Evolutionary conservation across 352 stramenopile species (phyloP).

Genomic region (Globisporangium uncinulatum): DNA sequence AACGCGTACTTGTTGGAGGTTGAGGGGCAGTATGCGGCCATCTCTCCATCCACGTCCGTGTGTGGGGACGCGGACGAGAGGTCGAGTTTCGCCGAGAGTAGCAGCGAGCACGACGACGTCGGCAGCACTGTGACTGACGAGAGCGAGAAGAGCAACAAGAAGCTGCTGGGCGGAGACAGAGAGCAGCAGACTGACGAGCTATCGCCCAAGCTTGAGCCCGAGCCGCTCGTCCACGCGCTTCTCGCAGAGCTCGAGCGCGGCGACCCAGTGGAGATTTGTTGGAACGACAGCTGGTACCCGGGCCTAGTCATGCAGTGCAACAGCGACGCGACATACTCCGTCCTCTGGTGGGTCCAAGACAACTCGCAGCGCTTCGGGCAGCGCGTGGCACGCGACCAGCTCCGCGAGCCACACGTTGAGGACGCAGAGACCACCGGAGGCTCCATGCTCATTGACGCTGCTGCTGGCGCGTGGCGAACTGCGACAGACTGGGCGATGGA

Average conservation of each 20-base stretch:
- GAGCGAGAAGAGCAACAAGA: slow-evolving; percentile 5
- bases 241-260: slow-evolving; percentile 35
- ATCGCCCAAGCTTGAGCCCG: slow-evolving; percentile 2
- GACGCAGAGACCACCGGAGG: slow-evolving; percentile 15
- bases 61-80: slow-evolving; percentile 9
- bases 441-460: slow-evolving; percentile 46
- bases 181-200: background rate
- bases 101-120: background rate
- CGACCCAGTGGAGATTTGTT: slow-evolving; percentile 58
- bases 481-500: slow-evolving; percentile 38
- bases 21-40: slow-evolving; percentile 50
- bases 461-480: slow-evolving; percentile 41
- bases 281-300: slow-evolving; percentile 52
- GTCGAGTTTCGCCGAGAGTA: background rate
- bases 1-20: slow-evolving; percentile 44
- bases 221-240: background rate
- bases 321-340: slow-evolving; percentile 51
- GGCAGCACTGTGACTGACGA: background rate
- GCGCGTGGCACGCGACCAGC: slow-evolving; percentile 34
- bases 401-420: slow-evolving; percentile 32
- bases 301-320: slow-evolving; percentile 64
- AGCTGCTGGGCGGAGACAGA: background rate
- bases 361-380: slow-evolving; percentile 73
- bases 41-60: slow-evolving; percentile 30
- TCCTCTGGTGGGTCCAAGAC: slow-evolving; percentile 78